These are phyloP conservation scores for Cryoendolithus antarcticus DNA, from an alignment of 2,329 filamentous ascomycete species.

Conservation along the genomic window DNA sequence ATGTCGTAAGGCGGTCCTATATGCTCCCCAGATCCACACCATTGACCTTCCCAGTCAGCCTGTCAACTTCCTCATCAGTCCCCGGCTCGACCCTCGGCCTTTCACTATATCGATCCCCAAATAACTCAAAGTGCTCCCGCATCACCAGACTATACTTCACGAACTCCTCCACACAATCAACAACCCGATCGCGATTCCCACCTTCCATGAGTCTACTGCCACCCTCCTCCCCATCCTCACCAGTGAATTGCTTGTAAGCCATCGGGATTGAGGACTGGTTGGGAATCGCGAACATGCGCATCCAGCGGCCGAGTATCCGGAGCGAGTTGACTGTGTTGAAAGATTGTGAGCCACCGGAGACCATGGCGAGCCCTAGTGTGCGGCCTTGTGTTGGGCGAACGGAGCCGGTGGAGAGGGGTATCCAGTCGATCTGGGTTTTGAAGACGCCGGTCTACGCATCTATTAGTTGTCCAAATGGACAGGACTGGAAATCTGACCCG, in stretches of 20 bases:
- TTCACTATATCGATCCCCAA: slow-evolving; percentile 53
- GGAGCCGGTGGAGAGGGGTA: slow-evolving; percentile 48
- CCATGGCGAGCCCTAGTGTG: slow-evolving; percentile 50
- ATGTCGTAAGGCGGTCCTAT: no score
- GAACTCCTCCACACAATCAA: slow-evolving; percentile 51
- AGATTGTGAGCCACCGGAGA: slow-evolving; percentile 51
- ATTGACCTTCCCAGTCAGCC: not conserved
- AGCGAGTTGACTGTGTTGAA: slow-evolving; percentile 57
- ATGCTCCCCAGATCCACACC: no score
- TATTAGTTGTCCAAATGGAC: slow-evolving; percentile 11
- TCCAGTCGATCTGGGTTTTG: slow-evolving; percentile 62
- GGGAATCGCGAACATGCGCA: slow-evolving; percentile 36
- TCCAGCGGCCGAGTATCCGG: slow-evolving; percentile 53
- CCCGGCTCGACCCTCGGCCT: slow-evolving; percentile 18
- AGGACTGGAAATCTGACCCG: no score
- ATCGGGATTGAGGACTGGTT: slow-evolving; percentile 54
- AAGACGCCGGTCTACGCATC: slow-evolving; percentile 45
- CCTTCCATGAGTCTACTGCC: slow-evolving; percentile 15
- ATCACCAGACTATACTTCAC: slow-evolving; percentile 57
- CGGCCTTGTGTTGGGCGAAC: slow-evolving; percentile 55
- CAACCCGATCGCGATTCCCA: slow-evolving; percentile 16
- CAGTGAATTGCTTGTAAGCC: slow-evolving; percentile 48
- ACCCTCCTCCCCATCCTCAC: slow-evolving; percentile 4
- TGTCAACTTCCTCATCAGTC: slow-evolving; percentile 1
- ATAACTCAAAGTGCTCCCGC: slow-evolving; percentile 48